phyloP scores from a whole-genome alignment of 2,329 filamentous ascomycete genomes.

The Aspergillus carbonarius region DNA sequence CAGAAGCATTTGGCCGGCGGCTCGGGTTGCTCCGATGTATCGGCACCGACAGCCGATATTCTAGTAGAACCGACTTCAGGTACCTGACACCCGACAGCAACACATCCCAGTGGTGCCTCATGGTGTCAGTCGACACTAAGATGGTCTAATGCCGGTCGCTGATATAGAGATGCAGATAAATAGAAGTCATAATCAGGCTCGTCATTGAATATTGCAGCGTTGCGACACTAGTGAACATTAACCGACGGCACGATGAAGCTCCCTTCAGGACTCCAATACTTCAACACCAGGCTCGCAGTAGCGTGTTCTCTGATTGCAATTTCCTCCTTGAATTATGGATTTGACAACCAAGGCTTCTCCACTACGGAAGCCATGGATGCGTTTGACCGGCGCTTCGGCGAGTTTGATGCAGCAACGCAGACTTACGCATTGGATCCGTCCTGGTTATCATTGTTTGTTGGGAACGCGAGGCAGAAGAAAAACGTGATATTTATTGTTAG shows the following conservation, averaged over 20 bases:
- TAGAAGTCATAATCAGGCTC: no score
- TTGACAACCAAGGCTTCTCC: constrained; percentile 41
- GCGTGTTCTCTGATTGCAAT: constrained; percentile 33
- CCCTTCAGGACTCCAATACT: not conserved
- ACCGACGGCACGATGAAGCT: not conserved
- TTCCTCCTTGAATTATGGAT: constrained; percentile 43
- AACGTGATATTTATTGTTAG: no score
- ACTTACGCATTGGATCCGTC: constrained; percentile 30
- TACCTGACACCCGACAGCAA: no score
- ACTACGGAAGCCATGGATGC: constrained; percentile 41
- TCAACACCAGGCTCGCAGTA: constrained; percentile 9
- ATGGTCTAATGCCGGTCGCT: no score
- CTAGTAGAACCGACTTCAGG: no score
- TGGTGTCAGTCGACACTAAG: no score
- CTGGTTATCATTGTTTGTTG: constrained; percentile 34
- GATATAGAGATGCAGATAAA: no score
- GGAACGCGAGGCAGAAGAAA: no score
- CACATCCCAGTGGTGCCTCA: no score
- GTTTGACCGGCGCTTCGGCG: constrained; percentile 37
- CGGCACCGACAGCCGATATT: no score
- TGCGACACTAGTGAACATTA: not conserved
- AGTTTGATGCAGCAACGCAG: constrained; percentile 21
- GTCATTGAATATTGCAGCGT: not conserved
- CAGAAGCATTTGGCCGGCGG: no score
- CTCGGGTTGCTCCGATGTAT: no score